Base-by-base conservation (phyloP, 495 filamentous ascomycete species). In the Glutinoglossum americanum region DNA sequence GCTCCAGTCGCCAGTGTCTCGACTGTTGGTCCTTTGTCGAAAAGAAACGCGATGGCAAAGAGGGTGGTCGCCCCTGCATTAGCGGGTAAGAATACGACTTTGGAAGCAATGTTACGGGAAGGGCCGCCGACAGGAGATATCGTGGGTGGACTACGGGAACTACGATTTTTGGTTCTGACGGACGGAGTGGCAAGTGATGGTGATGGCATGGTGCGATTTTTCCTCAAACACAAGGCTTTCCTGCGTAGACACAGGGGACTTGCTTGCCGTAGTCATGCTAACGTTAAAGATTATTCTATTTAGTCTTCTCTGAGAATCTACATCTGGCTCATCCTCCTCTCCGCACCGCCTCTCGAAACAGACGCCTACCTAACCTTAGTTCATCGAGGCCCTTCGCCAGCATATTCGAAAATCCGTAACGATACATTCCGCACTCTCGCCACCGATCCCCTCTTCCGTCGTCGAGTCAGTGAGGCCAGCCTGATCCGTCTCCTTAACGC, bases 381-480 rank as follows among this genome's bases (percentile, higher is more conserved):
- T 59, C 88, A 92, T 63, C 89, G 90, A 57, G 89, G 89, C 53
- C 83, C 90, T 11, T 96, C 89, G 0, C 89, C 89, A 1, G 89
- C 87, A 15, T 94, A 99, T 68, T 79, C 85, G 48, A 99, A 99
- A 69, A 99, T 99, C 65, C 85, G 88, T 64, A 94, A 99, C 63
- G 92, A 99, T 67, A 94, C 92, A 28, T 97, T 96, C 65, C 87
- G 92, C 61, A 99, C 92, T 0, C 71, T 99, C 9, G 87, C 89
- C 9, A 96, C 89, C 30, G 90, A 99, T 64, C 89, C 89, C 23
- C 80, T 97, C 33, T 99, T 97, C 72, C 86, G 92, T 51, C 83
- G 92, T 23, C 81, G 90, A 45, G 92, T 99, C 57, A 90, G 85
- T 33, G 93, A 97, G 67, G 92, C 93, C 27, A 93, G 86, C 65